Conservation (phyloP, 2,329 filamentous ascomycete species). For the Alternaria gansuensis region DNA sequence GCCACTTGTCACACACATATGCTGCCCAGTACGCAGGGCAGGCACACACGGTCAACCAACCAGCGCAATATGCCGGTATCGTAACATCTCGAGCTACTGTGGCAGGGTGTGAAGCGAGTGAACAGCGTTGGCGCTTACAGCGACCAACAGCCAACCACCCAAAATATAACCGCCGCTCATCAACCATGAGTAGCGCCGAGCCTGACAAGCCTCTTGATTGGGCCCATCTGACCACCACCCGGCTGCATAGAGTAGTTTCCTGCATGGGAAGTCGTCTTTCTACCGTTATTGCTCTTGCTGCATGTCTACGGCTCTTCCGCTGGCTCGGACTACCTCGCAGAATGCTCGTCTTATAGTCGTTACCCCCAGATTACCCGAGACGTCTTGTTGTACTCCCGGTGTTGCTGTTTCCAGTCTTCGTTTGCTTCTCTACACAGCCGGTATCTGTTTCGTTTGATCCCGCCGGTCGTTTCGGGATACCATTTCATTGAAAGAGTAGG, state of each 20-base stretch:
- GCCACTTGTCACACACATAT: slow-evolving; percentile 45
- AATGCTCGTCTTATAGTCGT: slow-evolving; percentile 44
- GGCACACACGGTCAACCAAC: slow-evolving; percentile 45
- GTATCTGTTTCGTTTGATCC: slow-evolving; percentile 23
- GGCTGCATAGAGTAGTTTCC: slow-evolving; percentile 37
- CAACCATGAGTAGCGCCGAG: slow-evolving; percentile 46
- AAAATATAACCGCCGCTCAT: slow-evolving; percentile 48
- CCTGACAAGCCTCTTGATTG: slow-evolving; percentile 45
- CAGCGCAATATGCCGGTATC: slow-evolving; percentile 23
- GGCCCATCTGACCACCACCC: slow-evolving; percentile 35
- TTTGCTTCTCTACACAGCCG: slow-evolving; percentile 22
- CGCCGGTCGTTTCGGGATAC: slow-evolving; percentile 31
- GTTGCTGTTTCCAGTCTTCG: slow-evolving; percentile 26
- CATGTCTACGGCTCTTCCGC: slow-evolving; percentile 28
- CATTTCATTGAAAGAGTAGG: slow-evolving; percentile 28
- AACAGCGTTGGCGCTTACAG: slow-evolving; percentile 50
- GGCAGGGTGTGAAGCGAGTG: slow-evolving; percentile 42
- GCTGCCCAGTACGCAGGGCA: slow-evolving; percentile 39
- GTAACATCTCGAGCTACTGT: slow-evolving; percentile 29
- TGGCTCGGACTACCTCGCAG: slow-evolving; percentile 11
- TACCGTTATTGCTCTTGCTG: slow-evolving; percentile 47
- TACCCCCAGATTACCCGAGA: slow-evolving; percentile 46
- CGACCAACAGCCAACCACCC: slow-evolving; percentile 46
- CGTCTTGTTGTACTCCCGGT: slow-evolving; percentile 31
- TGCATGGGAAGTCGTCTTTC: slow-evolving; percentile 45